Base-by-base conservation (phyloP, 441 rosid species). In the Erodium trifolium region DNA sequence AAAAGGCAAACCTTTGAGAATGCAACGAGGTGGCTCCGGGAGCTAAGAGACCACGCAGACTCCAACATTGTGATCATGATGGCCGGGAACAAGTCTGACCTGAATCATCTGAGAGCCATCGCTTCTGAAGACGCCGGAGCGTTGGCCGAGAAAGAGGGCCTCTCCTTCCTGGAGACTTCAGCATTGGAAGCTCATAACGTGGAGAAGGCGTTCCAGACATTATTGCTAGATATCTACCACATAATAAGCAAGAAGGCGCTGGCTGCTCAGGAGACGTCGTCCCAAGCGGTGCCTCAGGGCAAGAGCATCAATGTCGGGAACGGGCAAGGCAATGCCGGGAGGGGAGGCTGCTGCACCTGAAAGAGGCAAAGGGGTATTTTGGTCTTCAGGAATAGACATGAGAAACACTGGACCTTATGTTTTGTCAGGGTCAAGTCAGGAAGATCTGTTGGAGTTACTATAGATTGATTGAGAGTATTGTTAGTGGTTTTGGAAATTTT, bases 171-270 rank as follows among this genome's bases (percentile, higher is more conserved):
- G 27, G 27, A 23, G 27, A 23, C 27, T 23, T 51, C 59, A 14
- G 59, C 59, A n/a, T 14, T 51, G 59, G 59, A 51, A 51, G 59
- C 59, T 0, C 3, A 13, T 5, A 51, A 51, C 17, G 59, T 51
- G 59, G 59, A 51, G 59, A 51, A 51, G 59, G 59, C 59, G 6
- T 51, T 51, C 59, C 59, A 51, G 18, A 51, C 59, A 5, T n/a
- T 51, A 51, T 51, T 51, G 59, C 59, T 13, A 13, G 59, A 51
- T n/a, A 51, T 51, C 6, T 51, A 51, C 18, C 59, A 51, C 59
- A 51, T 51, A 51, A 14, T 51, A 13, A 51, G 59, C 59, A 51
- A 51, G 59, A 51, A 51, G 59, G 59, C 59, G 5, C 59, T 51
- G 17, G 59, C 59, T 13, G 59, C 59, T 0, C 59, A 51, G 18